Base-by-base conservation (phyloP, 2,329 filamentous ascomycete genomes). In the Herpotrichia juniperi region DNA sequence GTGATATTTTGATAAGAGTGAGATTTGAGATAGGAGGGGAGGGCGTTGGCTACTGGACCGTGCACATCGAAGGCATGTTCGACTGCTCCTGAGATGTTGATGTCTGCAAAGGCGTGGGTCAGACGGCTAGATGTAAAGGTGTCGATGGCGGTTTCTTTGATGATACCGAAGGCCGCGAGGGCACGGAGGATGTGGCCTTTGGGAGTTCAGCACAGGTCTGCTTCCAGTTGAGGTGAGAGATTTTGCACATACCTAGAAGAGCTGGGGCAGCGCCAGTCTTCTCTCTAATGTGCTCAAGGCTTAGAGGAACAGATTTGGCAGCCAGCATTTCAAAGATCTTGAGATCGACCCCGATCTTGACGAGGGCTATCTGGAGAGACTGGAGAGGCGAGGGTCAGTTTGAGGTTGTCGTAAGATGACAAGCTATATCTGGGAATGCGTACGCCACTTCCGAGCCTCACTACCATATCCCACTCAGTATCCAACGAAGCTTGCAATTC, bases 151-250 rank as follows among this genome's bases (percentile, higher is more conserved):
- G 61, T 58, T 56, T 76, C 69, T 5, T 48, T 34, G 42, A 74
- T 64, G 14, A 69, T 42, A 11, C 65, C 63, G 44, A 67, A 68
- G 1, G 73, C 61, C 12, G 66, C 66, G 26, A 72, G 61, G 39
- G 66, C 68, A 28, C 73, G 66, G 6, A 76, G 52, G 11, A 76
- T 53, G 32, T 72, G 69, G 22, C 62, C 57, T 43, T 63, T 46
- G 14, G 5, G 22, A 35, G 22, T 16, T n/a, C 28, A 14, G 46
- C 4, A 37, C 12, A 7, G 34, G 34, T 37, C 21, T 32, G 30
- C 25, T 35, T 22, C n/a, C n/a, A n/a, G n/a, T n/a, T n/a, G n/a
- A 31, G 10, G 14, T 14, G 2, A 22, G 30, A 35, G 11, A 19
- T 3, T 46, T 28, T 12, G 17, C 42, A 34, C 8, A n/a, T 46